Evolutionary conservation across 2,329 filamentous ascomycete species (phyloP), one percentile per base, ranked within the genome.

Genomic region (Biscogniauxia sp.): DNA sequence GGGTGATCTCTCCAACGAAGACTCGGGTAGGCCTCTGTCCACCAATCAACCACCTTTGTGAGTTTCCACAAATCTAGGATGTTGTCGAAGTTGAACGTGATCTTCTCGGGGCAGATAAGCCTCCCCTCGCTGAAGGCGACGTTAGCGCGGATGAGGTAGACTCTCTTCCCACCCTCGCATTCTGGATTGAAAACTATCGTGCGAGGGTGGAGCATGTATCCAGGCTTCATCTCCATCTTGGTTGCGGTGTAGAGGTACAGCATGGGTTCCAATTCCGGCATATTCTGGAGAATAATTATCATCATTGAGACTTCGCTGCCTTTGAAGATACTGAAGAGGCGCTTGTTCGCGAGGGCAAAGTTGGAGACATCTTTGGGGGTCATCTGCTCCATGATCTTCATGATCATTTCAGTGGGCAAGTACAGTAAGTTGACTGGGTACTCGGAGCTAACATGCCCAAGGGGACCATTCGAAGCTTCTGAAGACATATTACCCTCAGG

Each of bases 341-440:
- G 70, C 26, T 72, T 75, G 63, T 75, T 79, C 2, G 72, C 67
- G 15, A 70, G 65, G n/a, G 72, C 77, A 32, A 80, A 72, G 32
- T 72, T 73, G 56, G 75, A 76, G 41, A 80, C 73, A 23, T 77
- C 77, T 1, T 71, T 65, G 1, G 82, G 61, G 58, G 80, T 76
- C 55, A 84, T 71, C 19, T 77, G 64, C 28, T 77, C 76, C 65
- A 81, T 81, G 23, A 84, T 78, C 20, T 81, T 77, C 11, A 84
- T 69, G 2, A 82, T 67, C 19, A 82, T 75, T 66, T 85, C 83
- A 2, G 76, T 71, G 0, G 82, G 81, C 53, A 80, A 61, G 51
- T 65, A 66, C 53, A 71, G 62, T 20, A 78, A 65, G 9, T 20
- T 19, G 20, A 15, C 11, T 23, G 51, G 17, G 5, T 15, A 3